Percentiles rank a stretch among this genome's conserved stretches.
These are phyloP conservation scores for Xylaria castorea DNA, from an alignment of 495 filamentous ascomycete genomes.

Conservation along the genomic window DNA sequence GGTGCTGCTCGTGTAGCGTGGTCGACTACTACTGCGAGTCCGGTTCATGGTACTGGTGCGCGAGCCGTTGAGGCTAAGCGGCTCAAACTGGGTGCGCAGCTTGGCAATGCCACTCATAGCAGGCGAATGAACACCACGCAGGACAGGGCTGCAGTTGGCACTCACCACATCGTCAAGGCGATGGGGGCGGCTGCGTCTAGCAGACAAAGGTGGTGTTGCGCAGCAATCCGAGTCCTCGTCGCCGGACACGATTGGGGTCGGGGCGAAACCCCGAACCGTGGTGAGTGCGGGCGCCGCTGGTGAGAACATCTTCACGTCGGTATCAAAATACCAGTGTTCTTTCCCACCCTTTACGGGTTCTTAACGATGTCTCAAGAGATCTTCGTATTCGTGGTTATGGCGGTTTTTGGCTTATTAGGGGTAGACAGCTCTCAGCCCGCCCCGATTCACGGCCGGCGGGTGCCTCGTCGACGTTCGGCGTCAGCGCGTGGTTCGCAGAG, in stretches of 20 bases:
- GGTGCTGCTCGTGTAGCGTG: constrained; percentile 39
- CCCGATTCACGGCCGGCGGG: constrained; percentile 50
- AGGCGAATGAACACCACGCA: constrained; percentile 64
- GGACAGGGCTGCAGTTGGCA: constrained; percentile 65
- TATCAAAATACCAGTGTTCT: background rate
- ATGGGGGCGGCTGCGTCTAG: constrained; percentile 40
- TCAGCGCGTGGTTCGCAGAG: constrained; percentile 52
- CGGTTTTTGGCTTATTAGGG: constrained; percentile 1
- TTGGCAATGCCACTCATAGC: constrained; percentile 73
- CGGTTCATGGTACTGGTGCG: constrained; percentile 51
- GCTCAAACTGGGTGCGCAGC: constrained; percentile 76
- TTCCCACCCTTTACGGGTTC: constrained; percentile 56
- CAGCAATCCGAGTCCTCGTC: constrained; percentile 83
- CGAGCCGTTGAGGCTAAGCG: constrained; percentile 62
- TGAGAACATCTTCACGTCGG: constrained; percentile 41
- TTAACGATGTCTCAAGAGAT: constrained; percentile 14
- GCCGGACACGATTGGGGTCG: constrained; percentile 77
- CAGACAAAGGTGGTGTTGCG: constrained; percentile 45
- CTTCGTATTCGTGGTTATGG: constrained; percentile 8
- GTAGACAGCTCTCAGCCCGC: constrained; percentile 32
- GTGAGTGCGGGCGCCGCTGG: constrained; percentile 68
- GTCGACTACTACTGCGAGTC: constrained; percentile 49
- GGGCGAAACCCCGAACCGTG: constrained; percentile 74
- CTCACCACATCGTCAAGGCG: constrained; percentile 61
- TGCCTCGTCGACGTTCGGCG: constrained; percentile 58